A percentile compares a stretch with the other conserved stretches of the same genome.
Conservation (phyloP, 179 eudicot genomes). For the Silene vulgaris region DNA sequence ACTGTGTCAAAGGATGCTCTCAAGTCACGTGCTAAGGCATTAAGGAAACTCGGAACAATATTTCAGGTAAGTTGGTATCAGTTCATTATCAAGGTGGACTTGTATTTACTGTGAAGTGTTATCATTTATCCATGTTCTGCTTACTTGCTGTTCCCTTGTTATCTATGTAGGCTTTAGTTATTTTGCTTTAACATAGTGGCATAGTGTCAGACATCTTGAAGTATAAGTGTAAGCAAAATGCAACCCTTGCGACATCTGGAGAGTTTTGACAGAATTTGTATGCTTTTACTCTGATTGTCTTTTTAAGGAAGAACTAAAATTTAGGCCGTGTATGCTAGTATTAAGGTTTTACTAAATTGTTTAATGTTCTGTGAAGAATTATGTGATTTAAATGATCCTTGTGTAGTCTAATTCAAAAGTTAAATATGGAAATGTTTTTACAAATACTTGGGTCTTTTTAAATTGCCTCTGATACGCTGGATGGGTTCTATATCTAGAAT, state of each 20-base stretch:
- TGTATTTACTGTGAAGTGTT: not conserved
- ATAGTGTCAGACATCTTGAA: too few species aligned
- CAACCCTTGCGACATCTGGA: too few species aligned
- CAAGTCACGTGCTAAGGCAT: constrained; percentile 60
- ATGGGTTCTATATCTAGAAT: not conserved
- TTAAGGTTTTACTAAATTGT: too few species aligned
- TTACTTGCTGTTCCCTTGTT: too few species aligned
- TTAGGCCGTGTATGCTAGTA: too few species aligned
- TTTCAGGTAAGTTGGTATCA: constrained; percentile 58
- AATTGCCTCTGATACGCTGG: not conserved
- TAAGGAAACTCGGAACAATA: constrained; percentile 83
- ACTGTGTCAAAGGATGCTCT: constrained; percentile 62
- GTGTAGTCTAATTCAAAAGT: not conserved
- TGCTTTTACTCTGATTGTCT: too few species aligned
- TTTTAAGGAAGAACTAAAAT: too few species aligned
- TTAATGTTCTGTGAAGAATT: not conserved
- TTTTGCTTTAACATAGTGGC: too few species aligned
- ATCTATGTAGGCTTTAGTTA: too few species aligned
- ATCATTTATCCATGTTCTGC: not conserved
- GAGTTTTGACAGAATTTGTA: too few species aligned
- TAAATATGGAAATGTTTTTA: not conserved
- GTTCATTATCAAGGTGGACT: not conserved
- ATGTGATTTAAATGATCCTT: too few species aligned
- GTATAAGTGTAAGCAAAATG: too few species aligned
- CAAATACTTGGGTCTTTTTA: not conserved